Percentiles rank a stretch among this genome's conserved stretches.
Conservation (phyloP, 257 asterid species). For the Coffea eugenioides region DNA sequence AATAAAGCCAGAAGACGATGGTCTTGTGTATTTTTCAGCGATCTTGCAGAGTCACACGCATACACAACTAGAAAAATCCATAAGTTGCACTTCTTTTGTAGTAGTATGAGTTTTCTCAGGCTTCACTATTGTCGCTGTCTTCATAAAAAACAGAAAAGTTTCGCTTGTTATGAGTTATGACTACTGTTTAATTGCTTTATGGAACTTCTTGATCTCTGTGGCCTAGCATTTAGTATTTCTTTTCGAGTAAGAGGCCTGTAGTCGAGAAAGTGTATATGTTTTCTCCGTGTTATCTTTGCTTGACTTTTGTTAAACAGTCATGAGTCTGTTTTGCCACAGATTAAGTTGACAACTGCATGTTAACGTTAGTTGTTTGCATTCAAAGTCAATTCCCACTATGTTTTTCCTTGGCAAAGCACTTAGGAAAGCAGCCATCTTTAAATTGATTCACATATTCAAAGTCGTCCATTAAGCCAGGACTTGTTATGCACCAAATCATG, state of each 20-base stretch:
- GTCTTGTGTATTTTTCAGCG: not conserved
- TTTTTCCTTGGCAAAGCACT: slow-evolving; percentile 11
- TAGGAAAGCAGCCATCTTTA: not conserved
- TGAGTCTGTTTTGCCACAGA: not conserved
- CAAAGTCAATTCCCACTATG: slow-evolving; percentile 19
- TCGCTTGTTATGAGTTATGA: not conserved
- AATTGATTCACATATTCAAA: slow-evolving; percentile 1
- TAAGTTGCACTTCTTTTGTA: not conserved
- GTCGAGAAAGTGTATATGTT: not conserved
- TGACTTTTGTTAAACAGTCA: not conserved
- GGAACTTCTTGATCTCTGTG: not conserved
- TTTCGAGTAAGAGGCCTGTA: not conserved
- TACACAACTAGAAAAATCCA: not conserved
- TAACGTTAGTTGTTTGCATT: slow-evolving; percentile 15
- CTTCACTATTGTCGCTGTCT: not conserved
- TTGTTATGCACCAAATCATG: slow-evolving; percentile 10
- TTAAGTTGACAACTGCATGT: slow-evolving; percentile 16
- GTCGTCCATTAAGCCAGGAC: slow-evolving; percentile 21
- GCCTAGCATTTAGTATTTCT: not conserved
- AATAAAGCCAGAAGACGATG: not conserved
- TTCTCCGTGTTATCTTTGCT: not conserved
- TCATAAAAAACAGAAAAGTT: not conserved
- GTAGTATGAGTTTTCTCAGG: not conserved
- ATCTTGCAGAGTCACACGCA: not conserved
- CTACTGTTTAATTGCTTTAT: not conserved